Base-by-base conservation (phyloP, 108 stramenopile genomes). In the Pseudonitzschia delicatissima region DNA sequence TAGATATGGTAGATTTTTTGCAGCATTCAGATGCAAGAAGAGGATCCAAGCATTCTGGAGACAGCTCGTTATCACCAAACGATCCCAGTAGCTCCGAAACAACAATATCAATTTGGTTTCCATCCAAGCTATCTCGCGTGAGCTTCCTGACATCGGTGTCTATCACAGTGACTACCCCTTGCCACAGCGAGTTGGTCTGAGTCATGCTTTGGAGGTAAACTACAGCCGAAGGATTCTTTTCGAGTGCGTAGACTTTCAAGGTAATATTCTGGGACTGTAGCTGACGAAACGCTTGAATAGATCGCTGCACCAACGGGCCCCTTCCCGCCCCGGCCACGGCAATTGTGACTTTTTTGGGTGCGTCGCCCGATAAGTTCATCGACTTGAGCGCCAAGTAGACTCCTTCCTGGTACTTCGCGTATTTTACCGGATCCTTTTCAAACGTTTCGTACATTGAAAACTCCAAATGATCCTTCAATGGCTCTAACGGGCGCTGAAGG, bases 1-100 rank as follows among this genome's bases (percentile, higher is more conserved):
- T 85, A 37, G 85, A 86, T 15, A 91, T 74, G 6, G 86, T 78
- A 12, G 71, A 62, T 0, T 77, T 77, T 55, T 90, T 94, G 52
- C 95, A 80, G 33, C 92, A 77, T 33, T 86, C 81, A 50, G 80
- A 80, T 45, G 49, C 61, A 53, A 97, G 87, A 0, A 96, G 83
- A 5, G 93, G 95, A 68, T 98, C 96, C 62, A 99, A 69, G 78
- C 99, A 99, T 71, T 99, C 99, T 4, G 99, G 99, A 27, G 93
- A 92, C 48, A 98, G 82, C 72, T 98, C 98, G 74, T 99, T 98
- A 80, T 97, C 97, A 2, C 98, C 99, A 81, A 96, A 98, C 21
- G 89, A 91, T 6, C 98, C 99, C 18, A 98, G 72, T 8, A 99
- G 80, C 77, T 99, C 99, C 39, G 87, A 90, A 13, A 98, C 97